Conservation (phyloP, 1,284 basidiomycete species). For the Boletus mariae region DNA sequence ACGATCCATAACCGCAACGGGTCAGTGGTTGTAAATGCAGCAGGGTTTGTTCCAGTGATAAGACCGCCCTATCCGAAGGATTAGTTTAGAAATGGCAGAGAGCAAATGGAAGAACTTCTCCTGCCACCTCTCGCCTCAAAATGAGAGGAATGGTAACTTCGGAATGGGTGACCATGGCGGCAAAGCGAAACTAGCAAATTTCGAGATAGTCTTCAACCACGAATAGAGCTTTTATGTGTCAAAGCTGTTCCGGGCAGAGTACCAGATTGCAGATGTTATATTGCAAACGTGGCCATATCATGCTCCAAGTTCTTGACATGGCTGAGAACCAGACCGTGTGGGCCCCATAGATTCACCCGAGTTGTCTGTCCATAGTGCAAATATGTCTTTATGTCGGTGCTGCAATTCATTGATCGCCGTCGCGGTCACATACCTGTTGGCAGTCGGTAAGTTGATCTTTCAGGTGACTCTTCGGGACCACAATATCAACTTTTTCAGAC, state of each 20-base stretch:
- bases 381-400: background rate
- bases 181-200: background rate
- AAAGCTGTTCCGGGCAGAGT: background rate
- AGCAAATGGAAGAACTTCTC: constrained; percentile 11
- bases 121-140: constrained; percentile 16
- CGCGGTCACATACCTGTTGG: too few species aligned
- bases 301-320: background rate
- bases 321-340: background rate
- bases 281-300: background rate
- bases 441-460: too few species aligned
- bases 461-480: too few species aligned
- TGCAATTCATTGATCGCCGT: background rate
- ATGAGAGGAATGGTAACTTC: background rate
- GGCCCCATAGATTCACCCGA: background rate
- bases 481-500: background rate
- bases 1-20: constrained; percentile 72
- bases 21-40: constrained; percentile 47
- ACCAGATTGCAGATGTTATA: background rate
- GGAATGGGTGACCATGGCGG: background rate
- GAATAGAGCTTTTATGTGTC: background rate
- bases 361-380: background rate
- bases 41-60: constrained; percentile 52
- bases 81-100: constrained; percentile 2
- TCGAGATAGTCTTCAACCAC: background rate
- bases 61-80: constrained; percentile 43